Base-by-base conservation (phyloP, 345 rosid species). In the Brassica cretica region DNA sequence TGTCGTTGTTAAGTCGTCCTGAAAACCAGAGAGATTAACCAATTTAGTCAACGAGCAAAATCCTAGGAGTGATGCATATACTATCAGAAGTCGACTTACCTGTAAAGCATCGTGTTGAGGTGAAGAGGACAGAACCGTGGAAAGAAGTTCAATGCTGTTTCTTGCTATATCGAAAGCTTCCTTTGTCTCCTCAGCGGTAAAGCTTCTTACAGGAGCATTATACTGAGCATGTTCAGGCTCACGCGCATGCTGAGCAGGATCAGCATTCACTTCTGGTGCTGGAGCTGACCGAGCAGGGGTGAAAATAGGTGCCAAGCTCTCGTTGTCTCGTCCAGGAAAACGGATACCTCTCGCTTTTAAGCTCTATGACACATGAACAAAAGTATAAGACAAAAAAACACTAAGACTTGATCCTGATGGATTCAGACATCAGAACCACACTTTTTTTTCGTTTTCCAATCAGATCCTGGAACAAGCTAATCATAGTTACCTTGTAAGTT, bases 121-220 rank as follows among this genome's bases (percentile, higher is more conserved):
- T 3, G 96, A 91, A 70, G 99, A 91, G 72, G 98, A 86, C 80
- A 96, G 78, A 75, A 96, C 96, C 24, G 98, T 91, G 6, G 88
- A 70, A 78, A 96, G 96, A 85, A 96, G 97, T 83, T 93, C 98
- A 63, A 93, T 85, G 82, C 92, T 89, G 87, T 96, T 96, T 79
- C 97, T 90, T 63, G 99, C 96, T 61, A 93, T 89, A 83, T 93
- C 91, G 84, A 93, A 93, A 75, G 92, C 88, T 85, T 96, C 99
- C 82, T 91, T 96, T 8, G 88, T 88, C 85, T 91, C 93, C 81
- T 93, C 99, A 81, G 87, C 80, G 0, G 99, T 86, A 80, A 85
- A 88, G 82, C 83, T 91, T 79, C 69, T 85, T 24, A 86, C 80
- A 76, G 80, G 84, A 69, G 87, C 71, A 79, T 88, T 90, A 70